Evolutionary conservation across 2,329 filamentous ascomycete genomes (phyloP).

Genomic region (Pyricularia sp.): DNA sequence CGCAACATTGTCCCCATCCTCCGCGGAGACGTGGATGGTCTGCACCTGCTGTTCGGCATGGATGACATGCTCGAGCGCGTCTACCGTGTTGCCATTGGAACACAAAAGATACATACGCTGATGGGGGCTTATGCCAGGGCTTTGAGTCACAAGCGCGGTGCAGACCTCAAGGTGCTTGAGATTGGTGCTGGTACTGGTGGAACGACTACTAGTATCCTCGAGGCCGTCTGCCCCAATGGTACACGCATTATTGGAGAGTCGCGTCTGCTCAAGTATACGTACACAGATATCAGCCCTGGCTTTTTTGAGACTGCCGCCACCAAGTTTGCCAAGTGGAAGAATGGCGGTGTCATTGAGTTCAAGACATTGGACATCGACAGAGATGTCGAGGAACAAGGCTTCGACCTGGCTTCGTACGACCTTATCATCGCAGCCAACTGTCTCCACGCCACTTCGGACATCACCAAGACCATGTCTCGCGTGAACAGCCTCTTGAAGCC

Average conservation of each 20-base stretch:
- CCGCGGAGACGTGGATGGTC: not conserved
- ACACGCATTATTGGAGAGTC: not conserved
- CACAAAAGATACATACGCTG: conserved; percentile 8
- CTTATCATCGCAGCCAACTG: not conserved
- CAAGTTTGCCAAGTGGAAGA: not conserved
- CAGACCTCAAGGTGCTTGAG: conserved; percentile 17
- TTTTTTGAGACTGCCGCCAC: conserved; percentile 24
- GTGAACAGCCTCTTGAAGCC: not conserved
- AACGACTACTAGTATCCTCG: conserved; percentile 11
- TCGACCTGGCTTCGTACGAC: conserved; percentile 1
- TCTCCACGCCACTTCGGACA: not conserved
- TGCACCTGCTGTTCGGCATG: conserved; percentile 1
- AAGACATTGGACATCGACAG: not conserved
- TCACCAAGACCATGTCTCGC: not conserved
- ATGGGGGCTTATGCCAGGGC: conserved; percentile 6
- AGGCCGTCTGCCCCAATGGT: not conserved
- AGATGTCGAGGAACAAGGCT: conserved; percentile 1
- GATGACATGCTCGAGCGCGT: not conserved
- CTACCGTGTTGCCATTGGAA: conserved; percentile 3
- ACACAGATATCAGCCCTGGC: conserved; percentile 29
- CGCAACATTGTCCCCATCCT: not conserved
- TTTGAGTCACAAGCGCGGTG: conserved; percentile 9
- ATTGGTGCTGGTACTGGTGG: conserved; percentile 26
- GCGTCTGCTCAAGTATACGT: conserved; percentile 24
- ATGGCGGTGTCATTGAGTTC: not conserved